Base-by-base conservation (phyloP, 2,329 filamentous ascomycete genomes). In the Davidsoniella australis region DNA sequence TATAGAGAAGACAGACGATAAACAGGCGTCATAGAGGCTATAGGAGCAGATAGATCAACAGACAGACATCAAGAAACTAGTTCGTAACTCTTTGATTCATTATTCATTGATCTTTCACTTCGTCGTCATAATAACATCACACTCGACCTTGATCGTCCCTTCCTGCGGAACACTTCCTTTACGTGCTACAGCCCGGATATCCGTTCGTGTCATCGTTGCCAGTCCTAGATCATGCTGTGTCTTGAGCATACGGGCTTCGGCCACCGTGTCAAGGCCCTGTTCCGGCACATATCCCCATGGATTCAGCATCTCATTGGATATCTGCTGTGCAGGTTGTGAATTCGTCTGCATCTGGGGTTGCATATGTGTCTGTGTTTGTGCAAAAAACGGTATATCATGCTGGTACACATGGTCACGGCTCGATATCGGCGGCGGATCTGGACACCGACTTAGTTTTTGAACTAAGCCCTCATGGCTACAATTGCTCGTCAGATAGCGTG, bases 181-280 rank as follows among this genome's bases (percentile, higher is more conserved):
- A n/a, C 17, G 12, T 9, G 23, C 12, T 1, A 5, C 20, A 7
- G 47, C 43, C 2, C 24, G 38, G 23, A 49, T 48, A 18, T 46
- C 23, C n/a, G 44, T 52, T 10, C 46, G 37, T 12, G 47, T 23
- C 16, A 42, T 52, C 5, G 29, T 20, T 7, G 42, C 41, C 8
- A 52, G 16, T 12, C 50, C 47, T 20, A 49, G 23, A 43, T 49
- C 43, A 18, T 43, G 50, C 24, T 49, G 47, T 5, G 42, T 42
- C 5, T 39, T 49, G 18, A 52, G 41, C n/a, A 49, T 29, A 8
- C 46, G 24, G 5, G 41, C 45, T 40, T 42, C 37, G 17, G 23
- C 45, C 20, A 39, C 41, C 23, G 24, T 37, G 3, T 33, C 23
- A 20, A 39, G 33, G 12, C 38, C 41, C 16, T 20, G 3, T 10